Percentiles rank a stretch among this genome's conserved stretches.
Evolutionary conservation across 306 rosid genomes (phyloP).

Genomic region (Prinsepia uniflora): DNA sequence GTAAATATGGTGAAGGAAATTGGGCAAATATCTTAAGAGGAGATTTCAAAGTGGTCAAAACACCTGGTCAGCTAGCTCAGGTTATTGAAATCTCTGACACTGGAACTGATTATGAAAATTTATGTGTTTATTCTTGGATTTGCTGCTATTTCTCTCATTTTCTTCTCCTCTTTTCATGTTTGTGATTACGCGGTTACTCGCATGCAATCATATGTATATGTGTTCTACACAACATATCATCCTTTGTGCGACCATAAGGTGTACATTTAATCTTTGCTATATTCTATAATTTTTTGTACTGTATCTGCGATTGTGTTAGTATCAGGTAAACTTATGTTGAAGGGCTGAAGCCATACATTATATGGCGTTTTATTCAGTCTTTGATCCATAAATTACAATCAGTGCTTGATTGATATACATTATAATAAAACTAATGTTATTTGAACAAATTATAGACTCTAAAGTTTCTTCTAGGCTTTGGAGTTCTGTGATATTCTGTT

Average conservation of each 20-base stretch:
- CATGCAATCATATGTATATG: neutral
- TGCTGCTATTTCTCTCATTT: neutral
- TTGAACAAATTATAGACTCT: neutral
- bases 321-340: neutral
- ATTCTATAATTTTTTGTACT: neutral
- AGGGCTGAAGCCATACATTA: neutral
- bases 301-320: neutral
- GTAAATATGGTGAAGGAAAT: constrained; percentile 79
- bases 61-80: constrained; percentile 82
- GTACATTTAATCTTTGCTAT: neutral
- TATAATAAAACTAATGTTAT: neutral
- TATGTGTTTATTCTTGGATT: neutral
- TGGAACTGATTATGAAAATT: constrained; percentile 13
- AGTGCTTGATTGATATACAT: neutral
- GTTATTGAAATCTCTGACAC: constrained; percentile 34
- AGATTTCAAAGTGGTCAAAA: constrained; percentile 66
- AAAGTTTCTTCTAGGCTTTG: neutral
- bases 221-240: neutral
- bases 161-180: neutral
- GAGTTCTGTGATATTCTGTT: neutral
- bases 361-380: neutral
- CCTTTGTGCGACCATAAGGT: neutral
- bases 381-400: neutral
- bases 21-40: constrained; percentile 77
- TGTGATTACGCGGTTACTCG: neutral